Evolutionary conservation across 495 filamentous ascomycete genomes (phyloP).

Genomic region (Talaromyces wortmannii): DNA sequence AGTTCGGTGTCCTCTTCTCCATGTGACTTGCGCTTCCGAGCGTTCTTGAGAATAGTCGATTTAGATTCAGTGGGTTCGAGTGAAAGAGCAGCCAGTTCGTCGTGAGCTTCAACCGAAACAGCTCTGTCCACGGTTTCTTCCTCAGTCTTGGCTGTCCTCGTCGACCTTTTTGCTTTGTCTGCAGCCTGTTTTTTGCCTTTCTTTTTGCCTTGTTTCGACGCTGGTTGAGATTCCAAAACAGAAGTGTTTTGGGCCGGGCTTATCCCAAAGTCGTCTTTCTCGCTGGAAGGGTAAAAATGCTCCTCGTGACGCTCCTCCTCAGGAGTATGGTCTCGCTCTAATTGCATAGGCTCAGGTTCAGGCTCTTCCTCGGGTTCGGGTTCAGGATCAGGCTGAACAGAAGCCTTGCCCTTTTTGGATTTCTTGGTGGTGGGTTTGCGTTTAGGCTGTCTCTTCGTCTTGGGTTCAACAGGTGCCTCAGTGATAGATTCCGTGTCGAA

Average conservation of each 20-base stretch:
- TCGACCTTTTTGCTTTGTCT: conserved; percentile 45
- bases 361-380: conserved; percentile 13
- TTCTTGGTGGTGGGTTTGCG: conserved; percentile 33
- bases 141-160: not conserved
- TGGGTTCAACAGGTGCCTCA: conserved; percentile 16
- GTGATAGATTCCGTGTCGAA: not conserved
- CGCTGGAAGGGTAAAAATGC: not conserved
- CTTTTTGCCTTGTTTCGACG: conserved; percentile 20
- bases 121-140: not conserved
- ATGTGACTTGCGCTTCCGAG: not conserved
- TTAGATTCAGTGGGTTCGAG: not conserved
- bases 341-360: not conserved
- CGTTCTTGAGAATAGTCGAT: not conserved
- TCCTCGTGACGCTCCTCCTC: not conserved
- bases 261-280: not conserved
- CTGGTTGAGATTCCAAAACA: conserved; percentile 5
- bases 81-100: not conserved
- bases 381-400: conserved; percentile 12
- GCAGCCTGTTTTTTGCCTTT: conserved; percentile 31
- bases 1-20: not conserved
- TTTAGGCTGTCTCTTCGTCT: conserved; percentile 22
- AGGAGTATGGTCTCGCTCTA: not conserved
- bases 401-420: conserved; percentile 14
- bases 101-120: not conserved
- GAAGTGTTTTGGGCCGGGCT: not conserved